Percentiles rank a stretch among this genome's conserved stretches.
phyloP scores from a whole-genome alignment of 306 rosid genomes.

The Cyamopsis tetragonoloba region DNA sequence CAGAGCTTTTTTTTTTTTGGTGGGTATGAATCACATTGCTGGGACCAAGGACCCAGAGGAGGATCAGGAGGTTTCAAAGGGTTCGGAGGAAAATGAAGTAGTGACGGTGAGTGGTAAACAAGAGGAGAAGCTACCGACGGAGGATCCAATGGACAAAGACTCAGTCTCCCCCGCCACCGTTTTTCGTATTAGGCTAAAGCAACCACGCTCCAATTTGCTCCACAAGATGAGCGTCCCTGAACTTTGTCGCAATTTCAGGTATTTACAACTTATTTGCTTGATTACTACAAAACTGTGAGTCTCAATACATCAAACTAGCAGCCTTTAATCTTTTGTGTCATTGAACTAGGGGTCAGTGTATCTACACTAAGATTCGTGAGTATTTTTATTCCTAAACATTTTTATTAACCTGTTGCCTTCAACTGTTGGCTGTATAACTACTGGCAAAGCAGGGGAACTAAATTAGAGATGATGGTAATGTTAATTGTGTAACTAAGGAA shows the following conservation, averaged over 20 bases:
- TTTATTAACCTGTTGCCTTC: neutral
- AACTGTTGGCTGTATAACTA: neutral
- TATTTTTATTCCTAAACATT: neutral
- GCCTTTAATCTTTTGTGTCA: neutral
- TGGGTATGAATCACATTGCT: conserved; percentile 53
- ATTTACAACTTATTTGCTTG: no score
- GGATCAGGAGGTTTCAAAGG: conserved; percentile 33
- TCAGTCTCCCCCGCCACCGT: conserved; percentile 60
- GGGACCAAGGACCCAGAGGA: conserved; percentile 33
- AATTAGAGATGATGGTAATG: neutral
- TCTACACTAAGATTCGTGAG: neutral
- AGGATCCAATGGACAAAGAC: conserved; percentile 74
- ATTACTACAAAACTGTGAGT: neutral
- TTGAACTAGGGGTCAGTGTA: neutral
- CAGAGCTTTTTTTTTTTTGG: conserved; percentile 26
- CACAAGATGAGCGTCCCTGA: conserved; percentile 89
- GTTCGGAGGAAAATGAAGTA: conserved; percentile 38
- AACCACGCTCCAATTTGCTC: conserved; percentile 66
- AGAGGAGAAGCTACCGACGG: conserved; percentile 23
- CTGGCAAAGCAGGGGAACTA: neutral
- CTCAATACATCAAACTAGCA: neutral
- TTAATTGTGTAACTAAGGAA: neutral
- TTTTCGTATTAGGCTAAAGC: conserved; percentile 67
- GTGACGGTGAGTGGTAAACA: conserved; percentile 25
- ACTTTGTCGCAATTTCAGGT: conserved; percentile 96